These are phyloP conservation scores for Umbellularia californica DNA, from an alignment of 164 flowering plant genomes.

Conservation along the genomic window DNA sequence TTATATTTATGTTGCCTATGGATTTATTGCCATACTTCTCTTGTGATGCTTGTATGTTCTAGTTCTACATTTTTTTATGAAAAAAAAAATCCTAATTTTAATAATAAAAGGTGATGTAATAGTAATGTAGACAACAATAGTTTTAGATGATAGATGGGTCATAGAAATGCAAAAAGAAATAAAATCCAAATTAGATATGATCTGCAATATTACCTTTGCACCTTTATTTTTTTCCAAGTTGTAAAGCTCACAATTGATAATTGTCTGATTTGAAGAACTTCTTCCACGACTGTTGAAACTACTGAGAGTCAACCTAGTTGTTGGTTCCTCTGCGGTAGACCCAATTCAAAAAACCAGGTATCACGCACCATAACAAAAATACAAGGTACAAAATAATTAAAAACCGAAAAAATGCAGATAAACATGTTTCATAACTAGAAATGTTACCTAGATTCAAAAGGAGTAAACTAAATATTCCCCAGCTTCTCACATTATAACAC, in stretches of 20 bases:
- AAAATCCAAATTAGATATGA: neutral
- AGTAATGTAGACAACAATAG: neutral
- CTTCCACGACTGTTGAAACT: slow-evolving; percentile 17
- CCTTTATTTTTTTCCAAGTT: slow-evolving; percentile 7
- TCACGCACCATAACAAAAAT: no score
- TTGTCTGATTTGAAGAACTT: slow-evolving; percentile 13
- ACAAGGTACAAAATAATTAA: no score
- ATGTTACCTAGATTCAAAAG: no score
- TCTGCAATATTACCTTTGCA: slow-evolving; percentile 7
- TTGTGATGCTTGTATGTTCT: no score
- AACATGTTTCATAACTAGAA: no score
- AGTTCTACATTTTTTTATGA: no score
- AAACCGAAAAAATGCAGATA: no score
- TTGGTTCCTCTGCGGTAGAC: slow-evolving; percentile 7
- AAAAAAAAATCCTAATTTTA: neutral
- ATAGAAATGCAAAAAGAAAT: neutral
- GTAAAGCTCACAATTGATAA: slow-evolving; percentile 23
- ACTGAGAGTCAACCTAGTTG: slow-evolving; percentile 21
- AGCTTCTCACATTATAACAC: no score
- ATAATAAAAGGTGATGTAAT: no score
- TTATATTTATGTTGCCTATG: no score
- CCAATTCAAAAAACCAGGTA: neutral
- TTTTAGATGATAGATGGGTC: neutral
- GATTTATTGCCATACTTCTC: no score
- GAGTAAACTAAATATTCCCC: no score